Base-by-base conservation (phyloP, 2,329 filamentous ascomycete genomes). In the Colletotrichum gigasporum region DNA sequence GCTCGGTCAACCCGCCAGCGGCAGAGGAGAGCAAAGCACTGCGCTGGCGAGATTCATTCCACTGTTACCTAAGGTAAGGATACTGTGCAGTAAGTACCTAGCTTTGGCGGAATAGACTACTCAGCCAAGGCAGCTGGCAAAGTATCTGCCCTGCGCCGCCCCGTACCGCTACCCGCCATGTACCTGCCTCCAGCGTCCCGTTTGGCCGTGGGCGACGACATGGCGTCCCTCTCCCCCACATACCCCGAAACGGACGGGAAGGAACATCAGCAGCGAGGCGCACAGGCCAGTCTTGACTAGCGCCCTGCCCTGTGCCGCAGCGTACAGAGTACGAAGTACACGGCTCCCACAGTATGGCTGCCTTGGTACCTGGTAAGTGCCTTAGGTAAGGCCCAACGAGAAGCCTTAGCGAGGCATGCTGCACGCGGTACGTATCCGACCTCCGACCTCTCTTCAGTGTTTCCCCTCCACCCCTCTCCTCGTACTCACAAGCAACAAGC, bases 161-260 rank as follows among this genome's bases (percentile, higher is more conserved):
- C 11, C 18, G 28, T 32, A 55, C 34, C 18, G 26, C 39, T 34
- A 44, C 41, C 12, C 37, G 28, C 20, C 7, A 41, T n/a, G 35
- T 54, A 54, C 51, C 12, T 41, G n/a, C 2, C 39, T 26, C 16
- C 20, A 14, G 12, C 35, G 50, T 41, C 28, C 39, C 30, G 35
- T 22, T 20, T n/a, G n/a, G n/a, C 52, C 52, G 16, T 45, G 8
- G 37, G 18, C 18, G 51, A 56, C 26, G 41, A 45, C 52, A 37
- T n/a, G 22, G 39, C 52, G 41, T 41, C 37, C 55, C 26, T 30
- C 22, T 44, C 41, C 47, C 41, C 55, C 41, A 48, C 61, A 64
- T 64, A 54, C 61, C 48, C 56, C 61, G 61, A 64, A 61, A 64
- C 61, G 35, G 56, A 54, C 56, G 61, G 61, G 56, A 64, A 60